These are phyloP conservation scores for Alternaria gansuensis DNA, from an alignment of 2,329 filamentous ascomycete species.

Conservation along the genomic window DNA sequence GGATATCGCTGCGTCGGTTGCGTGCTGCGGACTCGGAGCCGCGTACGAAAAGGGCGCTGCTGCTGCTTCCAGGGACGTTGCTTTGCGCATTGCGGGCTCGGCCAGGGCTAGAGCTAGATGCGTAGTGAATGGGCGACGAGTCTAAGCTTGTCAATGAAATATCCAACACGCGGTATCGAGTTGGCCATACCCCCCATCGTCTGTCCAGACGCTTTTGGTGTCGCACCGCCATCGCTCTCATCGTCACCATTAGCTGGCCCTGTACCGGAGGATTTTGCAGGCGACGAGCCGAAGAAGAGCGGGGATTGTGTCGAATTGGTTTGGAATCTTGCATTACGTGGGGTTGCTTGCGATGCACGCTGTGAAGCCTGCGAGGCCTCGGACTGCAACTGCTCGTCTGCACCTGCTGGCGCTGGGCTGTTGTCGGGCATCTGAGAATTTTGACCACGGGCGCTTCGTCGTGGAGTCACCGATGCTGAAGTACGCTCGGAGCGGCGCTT, in stretches of 20 bases:
- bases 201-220: constrained; percentile 71
- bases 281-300: constrained; percentile 76
- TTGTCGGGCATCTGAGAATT: constrained; percentile 65
- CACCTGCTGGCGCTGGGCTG: constrained; percentile 56
- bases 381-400: constrained; percentile 55
- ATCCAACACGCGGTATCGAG: background rate
- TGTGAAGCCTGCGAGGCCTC: constrained; percentile 54
- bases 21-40: constrained; percentile 65
- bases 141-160: constrained; percentile 62
- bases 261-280: constrained; percentile 57
- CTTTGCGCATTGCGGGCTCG: constrained; percentile 66
- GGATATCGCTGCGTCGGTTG: constrained; percentile 82
- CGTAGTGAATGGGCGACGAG: constrained; percentile 91
- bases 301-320: constrained; percentile 70
- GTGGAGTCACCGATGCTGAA: constrained; percentile 65
- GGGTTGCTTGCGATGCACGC: constrained; percentile 56
- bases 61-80: constrained; percentile 80
- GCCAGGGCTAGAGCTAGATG: constrained; percentile 87
- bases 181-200: constrained; percentile 67
- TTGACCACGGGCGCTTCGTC: constrained; percentile 62
- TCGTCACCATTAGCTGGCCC: constrained; percentile 53
- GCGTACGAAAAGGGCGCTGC: constrained; percentile 85
- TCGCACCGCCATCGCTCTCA: constrained; percentile 70
- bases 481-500: constrained; percentile 64
- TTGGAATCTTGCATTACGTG: constrained; percentile 56